phyloP scores from a whole-genome alignment of 192 early-diverging fungal genomes.

The Coemansia sp. region DNA sequence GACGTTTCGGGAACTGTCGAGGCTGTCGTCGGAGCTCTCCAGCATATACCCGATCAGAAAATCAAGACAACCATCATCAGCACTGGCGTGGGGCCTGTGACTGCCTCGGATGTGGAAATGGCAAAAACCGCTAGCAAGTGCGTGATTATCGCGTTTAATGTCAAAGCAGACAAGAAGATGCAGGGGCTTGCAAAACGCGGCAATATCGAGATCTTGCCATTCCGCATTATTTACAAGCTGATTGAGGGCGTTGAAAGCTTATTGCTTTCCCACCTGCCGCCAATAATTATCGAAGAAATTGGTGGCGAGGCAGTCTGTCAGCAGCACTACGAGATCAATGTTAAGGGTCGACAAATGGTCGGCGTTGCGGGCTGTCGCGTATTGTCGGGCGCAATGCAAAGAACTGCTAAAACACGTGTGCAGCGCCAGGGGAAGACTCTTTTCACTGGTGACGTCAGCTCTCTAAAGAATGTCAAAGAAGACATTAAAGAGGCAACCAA shows the following conservation, averaged over 20 bases:
- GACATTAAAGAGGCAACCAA: slow-evolving; percentile 87
- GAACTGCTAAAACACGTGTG: slow-evolving; percentile 63
- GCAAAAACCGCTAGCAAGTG: slow-evolving; percentile 60
- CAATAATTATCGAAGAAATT: slow-evolving; percentile 73
- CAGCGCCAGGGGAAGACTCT: slow-evolving; percentile 66
- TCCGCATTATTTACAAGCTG: slow-evolving; percentile 91
- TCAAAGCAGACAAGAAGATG: slow-evolving; percentile 77
- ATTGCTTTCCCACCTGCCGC: slow-evolving; percentile 74
- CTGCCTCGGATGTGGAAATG: slow-evolving; percentile 81
- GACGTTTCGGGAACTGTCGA: slow-evolving; percentile 95
- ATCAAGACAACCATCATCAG: slow-evolving; percentile 71
- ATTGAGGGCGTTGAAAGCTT: slow-evolving; percentile 84
- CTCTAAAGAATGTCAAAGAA: slow-evolving; percentile 85
- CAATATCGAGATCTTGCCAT: slow-evolving; percentile 66
- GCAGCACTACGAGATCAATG: slow-evolving; percentile 80
- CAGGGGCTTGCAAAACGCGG: slow-evolving; percentile 58
- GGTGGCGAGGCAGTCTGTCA: slow-evolving; percentile 84
- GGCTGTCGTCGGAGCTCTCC: slow-evolving; percentile 74
- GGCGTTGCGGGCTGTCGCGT: slow-evolving; percentile 84
- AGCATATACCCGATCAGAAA: slow-evolving; percentile 75
- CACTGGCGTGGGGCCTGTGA: slow-evolving; percentile 81
- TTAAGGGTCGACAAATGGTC: slow-evolving; percentile 70
- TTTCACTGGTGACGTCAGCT: slow-evolving; percentile 66
- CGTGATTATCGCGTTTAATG: slow-evolving; percentile 84
- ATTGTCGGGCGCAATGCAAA: slow-evolving; percentile 67